Evolutionary conservation across 257 asterid species (phyloP).

Genomic region (Knoxia roxburghii): DNA sequence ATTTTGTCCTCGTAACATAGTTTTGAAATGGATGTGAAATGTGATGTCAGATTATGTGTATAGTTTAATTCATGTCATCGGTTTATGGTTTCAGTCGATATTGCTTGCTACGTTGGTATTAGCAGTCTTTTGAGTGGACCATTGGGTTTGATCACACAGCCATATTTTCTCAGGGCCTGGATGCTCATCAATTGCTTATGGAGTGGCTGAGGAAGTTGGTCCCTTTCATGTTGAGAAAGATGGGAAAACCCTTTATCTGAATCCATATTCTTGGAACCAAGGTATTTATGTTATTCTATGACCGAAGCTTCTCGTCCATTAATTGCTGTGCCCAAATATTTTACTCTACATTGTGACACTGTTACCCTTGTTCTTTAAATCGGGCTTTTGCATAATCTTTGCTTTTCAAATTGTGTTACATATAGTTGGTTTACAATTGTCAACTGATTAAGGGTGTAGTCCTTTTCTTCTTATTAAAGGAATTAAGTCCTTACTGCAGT

Average conservation of each 20-base stretch:
- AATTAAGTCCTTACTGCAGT: not conserved
- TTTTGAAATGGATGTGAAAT: not conserved
- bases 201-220: conserved; percentile 93
- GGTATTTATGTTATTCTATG: conserved; percentile 34
- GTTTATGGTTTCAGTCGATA: not conserved
- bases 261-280: conserved; percentile 86
- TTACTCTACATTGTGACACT: not conserved
- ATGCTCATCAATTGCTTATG: conserved; percentile 89
- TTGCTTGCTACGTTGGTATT: not conserved
- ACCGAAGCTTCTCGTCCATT: not conserved
- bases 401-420: not conserved
- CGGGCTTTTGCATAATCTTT: not conserved
- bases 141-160: conserved; percentile 14
- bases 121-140: not conserved
- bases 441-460: not conserved
- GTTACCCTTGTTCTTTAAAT: not conserved
- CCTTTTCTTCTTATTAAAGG: not conserved
- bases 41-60: not conserved
- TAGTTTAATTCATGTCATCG: not conserved
- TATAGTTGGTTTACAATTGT: not conserved
- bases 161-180: conserved; percentile 72
- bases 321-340: not conserved
- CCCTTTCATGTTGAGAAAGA: conserved; percentile 93
- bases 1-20: not conserved
- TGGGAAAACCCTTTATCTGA: conserved; percentile 81